A percentile compares a stretch with the other conserved stretches of the same genome.
Evolutionary conservation across 1,284 basidiomycete species (phyloP).

Genomic region (Naganishia sp.): DNA sequence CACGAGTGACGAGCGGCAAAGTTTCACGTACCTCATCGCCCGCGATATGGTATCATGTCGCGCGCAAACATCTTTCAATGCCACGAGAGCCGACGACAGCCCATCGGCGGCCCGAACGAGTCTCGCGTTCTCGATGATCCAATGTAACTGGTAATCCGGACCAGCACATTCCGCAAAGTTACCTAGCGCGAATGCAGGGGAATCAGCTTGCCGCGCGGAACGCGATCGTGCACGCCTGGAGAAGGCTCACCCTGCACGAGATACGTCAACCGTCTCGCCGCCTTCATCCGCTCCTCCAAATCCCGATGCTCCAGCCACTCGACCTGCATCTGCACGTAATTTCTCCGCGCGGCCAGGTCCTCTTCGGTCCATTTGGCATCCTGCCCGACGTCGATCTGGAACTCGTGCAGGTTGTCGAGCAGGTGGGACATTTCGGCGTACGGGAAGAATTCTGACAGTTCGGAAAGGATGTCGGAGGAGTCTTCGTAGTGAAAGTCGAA

Average conservation of each 20-base stretch:
- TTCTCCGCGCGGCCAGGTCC: conserved; percentile 62
- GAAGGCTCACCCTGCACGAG: conserved; percentile 75
- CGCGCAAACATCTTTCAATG: conserved; percentile 83
- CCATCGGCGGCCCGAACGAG: conserved; percentile 82
- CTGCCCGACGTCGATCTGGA: conserved; percentile 76
- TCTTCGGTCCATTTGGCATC: conserved; percentile 71
- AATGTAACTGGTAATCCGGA: conserved; percentile 90
- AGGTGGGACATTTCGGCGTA: conserved; percentile 94
- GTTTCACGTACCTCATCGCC: conserved; percentile 5
- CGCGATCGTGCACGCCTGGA: neutral
- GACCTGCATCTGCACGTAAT: conserved; percentile 74
- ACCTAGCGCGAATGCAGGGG: conserved; percentile 59
- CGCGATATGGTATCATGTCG: conserved; percentile 63
- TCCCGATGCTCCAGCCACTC: conserved; percentile 83
- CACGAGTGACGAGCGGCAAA: conserved; percentile 6
- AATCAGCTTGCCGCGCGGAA: neutral
- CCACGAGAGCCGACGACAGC: conserved; percentile 76
- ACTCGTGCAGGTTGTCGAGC: conserved; percentile 81
- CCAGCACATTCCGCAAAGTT: conserved; percentile 87
- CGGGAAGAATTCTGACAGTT: conserved; percentile 97
- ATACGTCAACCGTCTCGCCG: conserved; percentile 83
- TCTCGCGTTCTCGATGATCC: conserved; percentile 93
- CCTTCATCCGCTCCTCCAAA: conserved; percentile 68
- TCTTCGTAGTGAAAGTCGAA: conserved; percentile 93
- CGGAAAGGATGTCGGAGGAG: conserved; percentile 90